phyloP scores from a whole-genome alignment of 345 rosid species.

The Murraya paniculata region DNA sequence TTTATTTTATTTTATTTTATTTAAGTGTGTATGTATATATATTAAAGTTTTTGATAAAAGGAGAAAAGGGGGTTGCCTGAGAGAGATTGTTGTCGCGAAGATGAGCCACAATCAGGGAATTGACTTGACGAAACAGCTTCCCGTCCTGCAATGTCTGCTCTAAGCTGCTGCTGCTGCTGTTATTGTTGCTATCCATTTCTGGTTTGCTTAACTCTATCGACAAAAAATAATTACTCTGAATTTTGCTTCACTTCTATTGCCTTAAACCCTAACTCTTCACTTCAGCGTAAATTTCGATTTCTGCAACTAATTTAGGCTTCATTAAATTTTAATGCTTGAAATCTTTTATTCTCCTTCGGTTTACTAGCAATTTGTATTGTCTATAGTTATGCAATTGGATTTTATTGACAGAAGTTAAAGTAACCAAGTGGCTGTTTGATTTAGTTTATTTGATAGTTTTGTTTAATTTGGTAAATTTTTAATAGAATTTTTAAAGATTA shows the following conservation, averaged over 20 bases:
- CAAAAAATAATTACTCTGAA: no score
- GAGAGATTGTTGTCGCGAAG: conserved; percentile 75
- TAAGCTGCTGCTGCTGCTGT: conserved; percentile 17
- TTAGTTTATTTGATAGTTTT: no score
- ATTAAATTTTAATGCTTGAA: no score
- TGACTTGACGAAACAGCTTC: conserved; percentile 59
- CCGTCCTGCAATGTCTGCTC: conserved; percentile 75
- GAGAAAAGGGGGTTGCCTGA: conserved; percentile 34
- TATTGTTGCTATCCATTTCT: conserved; percentile 33
- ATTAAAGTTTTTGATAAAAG: neutral
- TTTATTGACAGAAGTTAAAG: no score
- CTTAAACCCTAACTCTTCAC: neutral
- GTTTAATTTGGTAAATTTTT: no score
- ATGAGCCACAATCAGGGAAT: conserved; percentile 80
- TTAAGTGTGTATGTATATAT: no score
- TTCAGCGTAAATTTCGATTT: neutral
- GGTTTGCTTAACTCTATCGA: neutral
- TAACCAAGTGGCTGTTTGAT: no score
- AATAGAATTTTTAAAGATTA: no score
- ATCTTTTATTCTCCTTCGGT: no score
- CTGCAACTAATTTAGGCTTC: neutral
- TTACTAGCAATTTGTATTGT: no score
- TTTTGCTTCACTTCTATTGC: neutral
- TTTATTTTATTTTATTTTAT: no score
- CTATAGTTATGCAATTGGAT: no score